Base-by-base conservation (phyloP, 441 rosid species). In the Euphorbia corollata region DNA sequence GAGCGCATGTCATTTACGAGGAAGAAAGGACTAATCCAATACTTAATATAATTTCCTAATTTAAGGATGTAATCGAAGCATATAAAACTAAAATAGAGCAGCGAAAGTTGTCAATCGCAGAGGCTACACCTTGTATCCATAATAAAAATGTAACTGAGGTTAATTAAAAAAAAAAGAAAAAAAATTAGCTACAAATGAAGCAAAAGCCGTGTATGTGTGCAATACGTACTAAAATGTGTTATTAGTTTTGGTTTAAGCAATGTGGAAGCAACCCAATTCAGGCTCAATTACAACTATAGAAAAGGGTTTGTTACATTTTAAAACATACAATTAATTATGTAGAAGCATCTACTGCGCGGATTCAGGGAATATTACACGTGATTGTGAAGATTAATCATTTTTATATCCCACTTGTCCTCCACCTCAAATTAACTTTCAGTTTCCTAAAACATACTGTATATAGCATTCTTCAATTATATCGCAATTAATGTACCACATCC, bases 291-390 rank as follows among this genome's bases (percentile, higher is more conserved):
- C 56, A 12, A 18, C 10, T 22, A 15, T 50, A n/a, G 66, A 47
- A 51, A 55, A 48, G 47, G 47, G 24, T 34, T 53, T 65, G 16
- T 23, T 23, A 65, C 70, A 38, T 47, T 53, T 43, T 7, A 45
- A 30, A 22, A 55, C 30, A 8, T 16, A 13, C 2, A 2, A 48
- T 48, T 48, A 48, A 48, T 48, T 7, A 24, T 19, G 53, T 67
- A 43, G 77, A 71, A 78, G 80, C 79, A 79, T 74, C 75, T 79
- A 8, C 68, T 77, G 84, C 86, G 77, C 72, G 47, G 63, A 72
- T 84, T 78, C 72, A 74, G 77, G 86, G 84, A 79, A 79, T 74
- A 54, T 59, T 71, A 71, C 83, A 80, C 80, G 73, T 80, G 83
- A 69, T 75, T 77, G 73, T 32, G 57, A 10, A 70, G 47, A 24